These are phyloP conservation scores for Calamus simplicifolius DNA, from an alignment of 176 grass and related monocot genomes.

Conservation along the genomic window DNA sequence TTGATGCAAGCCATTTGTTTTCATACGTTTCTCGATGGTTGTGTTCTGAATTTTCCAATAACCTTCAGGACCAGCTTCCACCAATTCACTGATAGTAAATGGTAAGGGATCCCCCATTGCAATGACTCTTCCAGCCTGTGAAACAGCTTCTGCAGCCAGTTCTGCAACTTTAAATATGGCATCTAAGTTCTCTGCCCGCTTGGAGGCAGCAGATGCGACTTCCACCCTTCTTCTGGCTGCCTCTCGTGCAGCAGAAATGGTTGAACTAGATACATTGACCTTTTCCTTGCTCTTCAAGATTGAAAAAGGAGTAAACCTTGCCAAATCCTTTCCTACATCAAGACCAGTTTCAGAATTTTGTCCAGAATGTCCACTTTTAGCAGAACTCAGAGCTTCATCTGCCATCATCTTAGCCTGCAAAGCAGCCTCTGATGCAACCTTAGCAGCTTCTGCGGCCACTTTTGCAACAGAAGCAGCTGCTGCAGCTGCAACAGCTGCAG, in stretches of 20 bases:
- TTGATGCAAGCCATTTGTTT: slow-evolving; percentile 5
- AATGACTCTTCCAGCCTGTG: slow-evolving; percentile 69
- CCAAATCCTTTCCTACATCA: slow-evolving; percentile 25
- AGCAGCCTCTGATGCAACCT: slow-evolving; percentile 76
- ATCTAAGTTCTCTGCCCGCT: slow-evolving; percentile 92
- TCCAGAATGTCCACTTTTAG: slow-evolving; percentile 12
- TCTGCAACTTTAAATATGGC: slow-evolving; percentile 90
- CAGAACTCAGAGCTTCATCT: slow-evolving; percentile 55
- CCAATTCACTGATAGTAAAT: slow-evolving; percentile 65
- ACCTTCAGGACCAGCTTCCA: slow-evolving; percentile 68
- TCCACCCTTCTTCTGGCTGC: slow-evolving; percentile 82
- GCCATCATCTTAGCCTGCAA: slow-evolving; percentile 93
- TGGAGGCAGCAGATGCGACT: slow-evolving; percentile 78
- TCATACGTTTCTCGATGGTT: slow-evolving; percentile 33
- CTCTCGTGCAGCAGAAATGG: slow-evolving; percentile 78
- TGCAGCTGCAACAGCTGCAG: slow-evolving; percentile 69
- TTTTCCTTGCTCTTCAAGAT: slow-evolving; percentile 44
- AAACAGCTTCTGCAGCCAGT: slow-evolving; percentile 77
- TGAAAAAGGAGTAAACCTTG: slow-evolving; percentile 30
- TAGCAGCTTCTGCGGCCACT: slow-evolving; percentile 83
- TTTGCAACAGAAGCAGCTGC: slow-evolving; percentile 89
- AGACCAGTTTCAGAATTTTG: slow-evolving; percentile 19
- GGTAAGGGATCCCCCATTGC: slow-evolving; percentile 92
- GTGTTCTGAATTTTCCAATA: slow-evolving; percentile 63
- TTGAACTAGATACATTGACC: slow-evolving; percentile 29